phyloP scores from a whole-genome alignment of 768 basidiomycete species.

The Leccinum subgranulosum region DNA sequence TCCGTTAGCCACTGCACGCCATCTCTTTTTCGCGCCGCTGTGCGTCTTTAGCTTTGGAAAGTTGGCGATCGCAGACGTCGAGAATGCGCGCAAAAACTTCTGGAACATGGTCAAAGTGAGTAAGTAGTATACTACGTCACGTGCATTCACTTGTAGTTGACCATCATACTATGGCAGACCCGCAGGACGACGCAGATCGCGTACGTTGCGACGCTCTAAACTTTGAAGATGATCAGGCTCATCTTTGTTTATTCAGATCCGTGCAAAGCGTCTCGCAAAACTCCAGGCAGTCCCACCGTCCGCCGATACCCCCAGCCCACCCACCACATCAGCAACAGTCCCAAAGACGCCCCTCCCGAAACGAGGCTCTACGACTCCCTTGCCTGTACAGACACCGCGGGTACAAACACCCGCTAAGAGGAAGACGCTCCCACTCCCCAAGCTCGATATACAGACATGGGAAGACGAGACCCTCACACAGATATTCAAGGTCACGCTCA shows the following conservation, averaged over 20 bases:
- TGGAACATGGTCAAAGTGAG: conserved; percentile 28
- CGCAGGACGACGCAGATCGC: conserved; percentile 78
- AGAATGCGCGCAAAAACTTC: conserved; percentile 45
- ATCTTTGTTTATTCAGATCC: conserved; percentile 55
- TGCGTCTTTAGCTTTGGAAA: conserved; percentile 82
- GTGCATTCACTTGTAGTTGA: neutral
- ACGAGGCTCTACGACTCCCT: conserved; percentile 20
- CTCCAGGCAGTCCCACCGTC: conserved; percentile 52
- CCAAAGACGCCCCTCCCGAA: conserved; percentile 37
- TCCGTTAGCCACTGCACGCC: conserved; percentile 66
- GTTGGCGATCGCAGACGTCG: conserved; percentile 50
- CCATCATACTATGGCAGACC: conserved; percentile 38
- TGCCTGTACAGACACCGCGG: conserved; percentile 31
- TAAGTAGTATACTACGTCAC: conserved; percentile 8
- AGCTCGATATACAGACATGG: conserved; percentile 64
- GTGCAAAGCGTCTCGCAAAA: conserved; percentile 87
- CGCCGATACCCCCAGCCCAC: conserved; percentile 7
- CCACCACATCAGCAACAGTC: conserved; percentile 23
- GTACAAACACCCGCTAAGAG: conserved; percentile 43
- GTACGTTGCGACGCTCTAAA: conserved; percentile 36
- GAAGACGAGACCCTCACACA: conserved; percentile 64
- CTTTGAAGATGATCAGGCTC: neutral
- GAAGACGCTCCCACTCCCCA: conserved; percentile 39
- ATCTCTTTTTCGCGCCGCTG: conserved; percentile 78
- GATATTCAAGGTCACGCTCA: conserved; percentile 76